Conservation (phyloP, 2,329 filamentous ascomycete genomes). For the Talaromyces verruculosus region DNA sequence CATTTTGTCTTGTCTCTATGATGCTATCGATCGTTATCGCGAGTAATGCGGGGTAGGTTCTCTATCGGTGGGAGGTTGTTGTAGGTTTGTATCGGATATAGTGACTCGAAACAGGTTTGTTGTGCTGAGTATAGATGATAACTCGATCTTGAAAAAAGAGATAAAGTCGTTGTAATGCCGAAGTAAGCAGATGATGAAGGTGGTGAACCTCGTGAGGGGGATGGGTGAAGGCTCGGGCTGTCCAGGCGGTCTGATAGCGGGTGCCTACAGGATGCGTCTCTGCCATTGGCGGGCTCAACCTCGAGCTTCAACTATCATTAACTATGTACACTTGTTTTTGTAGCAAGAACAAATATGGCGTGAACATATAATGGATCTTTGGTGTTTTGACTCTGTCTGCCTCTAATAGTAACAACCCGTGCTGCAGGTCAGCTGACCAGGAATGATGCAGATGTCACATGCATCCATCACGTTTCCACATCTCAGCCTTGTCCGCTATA, state of each 20-base stretch:
- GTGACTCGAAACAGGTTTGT: too few relatives aligned
- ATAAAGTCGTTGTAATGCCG: background rate
- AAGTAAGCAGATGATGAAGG: background rate
- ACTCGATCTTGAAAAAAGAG: background rate
- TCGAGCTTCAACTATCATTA: background rate
- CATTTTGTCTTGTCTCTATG: conserved; percentile 12
- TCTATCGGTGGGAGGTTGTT: background rate
- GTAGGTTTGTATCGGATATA: background rate
- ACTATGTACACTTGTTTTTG: background rate
- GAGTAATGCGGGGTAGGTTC: conserved; percentile 20
- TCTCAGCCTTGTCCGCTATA: background rate
- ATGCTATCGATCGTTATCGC: conserved; percentile 1
- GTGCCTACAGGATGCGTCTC: background rate
- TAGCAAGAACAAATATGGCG: background rate
- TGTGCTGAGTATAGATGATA: background rate
- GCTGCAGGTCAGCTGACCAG: conserved; percentile 9
- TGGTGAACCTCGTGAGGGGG: conserved; percentile 9
- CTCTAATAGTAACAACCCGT: background rate
- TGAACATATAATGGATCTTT: background rate
- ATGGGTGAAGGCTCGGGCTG: background rate
- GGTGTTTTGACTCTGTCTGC: background rate
- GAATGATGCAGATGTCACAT: conserved; percentile 17
- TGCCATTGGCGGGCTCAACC: background rate
- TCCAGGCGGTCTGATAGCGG: background rate
- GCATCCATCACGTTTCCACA: background rate